Conservation (phyloP, 148 eudicot species). For the Amaranthus palmeri region DNA sequence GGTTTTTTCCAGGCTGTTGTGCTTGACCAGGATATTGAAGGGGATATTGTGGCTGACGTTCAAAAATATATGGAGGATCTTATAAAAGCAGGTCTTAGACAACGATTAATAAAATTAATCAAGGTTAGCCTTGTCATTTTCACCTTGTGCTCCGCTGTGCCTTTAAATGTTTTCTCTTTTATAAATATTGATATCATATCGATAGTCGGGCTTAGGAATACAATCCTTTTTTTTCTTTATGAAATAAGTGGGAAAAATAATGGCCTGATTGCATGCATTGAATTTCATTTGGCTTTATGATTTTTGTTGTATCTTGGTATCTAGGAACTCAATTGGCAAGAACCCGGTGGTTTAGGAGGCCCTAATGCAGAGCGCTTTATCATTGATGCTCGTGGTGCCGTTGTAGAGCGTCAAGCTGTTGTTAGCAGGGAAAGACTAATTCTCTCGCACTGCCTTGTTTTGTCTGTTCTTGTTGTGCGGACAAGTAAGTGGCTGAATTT, state of each 20-base stretch:
- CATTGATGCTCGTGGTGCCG: slow-evolving; percentile 89
- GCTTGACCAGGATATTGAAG: slow-evolving; percentile 88
- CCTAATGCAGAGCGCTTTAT: slow-evolving; percentile 68
- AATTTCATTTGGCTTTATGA: background rate
- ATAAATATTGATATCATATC: background rate
- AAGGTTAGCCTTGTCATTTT: slow-evolving; percentile 44
- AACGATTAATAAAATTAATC: slow-evolving; percentile 64
- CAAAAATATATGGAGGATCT: slow-evolving; percentile 82
- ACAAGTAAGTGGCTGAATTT: slow-evolving; percentile 52
- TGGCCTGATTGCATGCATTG: background rate
- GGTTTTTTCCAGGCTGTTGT: slow-evolving; percentile 68
- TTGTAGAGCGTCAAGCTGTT: slow-evolving; percentile 89
- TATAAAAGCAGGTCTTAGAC: slow-evolving; percentile 65
- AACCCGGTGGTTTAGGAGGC: slow-evolving; percentile 87
- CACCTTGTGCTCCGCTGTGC: background rate
- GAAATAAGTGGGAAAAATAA: background rate
- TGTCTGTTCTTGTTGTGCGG: slow-evolving; percentile 80
- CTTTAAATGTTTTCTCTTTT: background rate
- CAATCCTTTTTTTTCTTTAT: background rate
- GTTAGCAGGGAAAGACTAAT: slow-evolving; percentile 85
- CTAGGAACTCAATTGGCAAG: slow-evolving; percentile 88
- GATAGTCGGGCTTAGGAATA: background rate
- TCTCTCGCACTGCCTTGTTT: slow-evolving; percentile 89
- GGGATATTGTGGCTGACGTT: slow-evolving; percentile 71
- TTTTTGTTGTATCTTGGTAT: slow-evolving; percentile 20